Conservation (phyloP, 257 asterid species). For the Fraxinus excelsior region DNA sequence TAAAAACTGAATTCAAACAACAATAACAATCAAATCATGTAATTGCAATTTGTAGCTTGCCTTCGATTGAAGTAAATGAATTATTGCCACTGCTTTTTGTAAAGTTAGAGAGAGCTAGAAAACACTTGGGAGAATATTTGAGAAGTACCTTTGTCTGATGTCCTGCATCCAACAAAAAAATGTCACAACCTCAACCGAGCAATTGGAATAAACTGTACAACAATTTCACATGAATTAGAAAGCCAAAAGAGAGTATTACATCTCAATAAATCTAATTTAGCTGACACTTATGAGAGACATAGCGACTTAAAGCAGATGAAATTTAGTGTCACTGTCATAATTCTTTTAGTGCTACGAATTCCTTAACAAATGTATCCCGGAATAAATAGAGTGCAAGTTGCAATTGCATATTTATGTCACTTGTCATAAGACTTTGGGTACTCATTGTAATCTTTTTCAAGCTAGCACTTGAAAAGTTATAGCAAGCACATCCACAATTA, state of each 20-base stretch:
- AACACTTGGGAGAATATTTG: background rate
- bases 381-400: background rate
- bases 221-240: background rate
- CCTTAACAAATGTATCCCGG: background rate
- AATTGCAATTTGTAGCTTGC: background rate
- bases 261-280: background rate
- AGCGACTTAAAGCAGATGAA: background rate
- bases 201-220: background rate
- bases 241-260: background rate
- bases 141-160: slow-evolving; percentile 45
- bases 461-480: background rate
- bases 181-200: slow-evolving; percentile 14
- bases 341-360: background rate
- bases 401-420: background rate
- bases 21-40: background rate
- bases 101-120: background rate
- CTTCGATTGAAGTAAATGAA: background rate
- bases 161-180: slow-evolving; percentile 34
- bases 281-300: background rate
- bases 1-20: background rate
- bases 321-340: background rate
- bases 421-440: background rate
- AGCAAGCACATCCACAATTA: background rate
- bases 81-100: background rate
- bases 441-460: background rate